Base-by-base conservation (phyloP, 2,329 filamentous ascomycete species). In the Chrysosporium keratinophilum region DNA sequence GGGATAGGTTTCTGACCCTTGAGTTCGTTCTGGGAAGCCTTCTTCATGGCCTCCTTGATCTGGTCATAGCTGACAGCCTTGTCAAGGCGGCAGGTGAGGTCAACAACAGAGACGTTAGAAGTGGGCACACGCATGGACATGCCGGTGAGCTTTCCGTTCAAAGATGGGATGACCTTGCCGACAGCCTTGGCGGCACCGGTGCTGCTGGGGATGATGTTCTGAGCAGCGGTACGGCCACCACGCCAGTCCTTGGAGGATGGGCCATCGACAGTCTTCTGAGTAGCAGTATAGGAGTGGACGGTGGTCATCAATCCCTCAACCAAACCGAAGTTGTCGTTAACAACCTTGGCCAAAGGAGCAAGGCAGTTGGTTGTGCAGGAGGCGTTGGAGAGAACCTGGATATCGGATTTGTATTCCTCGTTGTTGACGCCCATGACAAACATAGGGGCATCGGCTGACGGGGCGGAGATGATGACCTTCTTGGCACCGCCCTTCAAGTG, bases 321-420 rank as follows among this genome's bases (percentile, higher is more conserved):
- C 73, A 98, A 93, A 75, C 81, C 85, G 80, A 85, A 98, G 77
- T 96, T 94, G 82, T 97, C 91, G 83, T 98, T 80, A 79, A 98
- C 83, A 71, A 97, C 89, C 87, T 97, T 98, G 80, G 93, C 93
- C 63, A 98, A 87, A 73, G 93, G 93, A 75, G 93, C 93, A 76
- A 98, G 79, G 85, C 93, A 97, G 88, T 98, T 98, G 82, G 93
- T 97, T 75, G 93, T 98, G 88, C 93, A 97, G 66, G 93, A 97
- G 67, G 93, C 93, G 81, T 98, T 98, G 78, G 93, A 97, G 79
- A 97, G 88, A 74, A 98, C 85, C 67, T 88, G 78, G 74, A 93
- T 82, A 73, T 87, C 87, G 72, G 85, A 84, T 75, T 87, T 91
- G 85, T 97, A 97, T 67, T 76, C 80, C 74, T 90, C 82, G 78